These are phyloP conservation scores for Stachybotrys chartarum DNA, from an alignment of 2,329 filamentous ascomycete species.

Conservation along the genomic window DNA sequence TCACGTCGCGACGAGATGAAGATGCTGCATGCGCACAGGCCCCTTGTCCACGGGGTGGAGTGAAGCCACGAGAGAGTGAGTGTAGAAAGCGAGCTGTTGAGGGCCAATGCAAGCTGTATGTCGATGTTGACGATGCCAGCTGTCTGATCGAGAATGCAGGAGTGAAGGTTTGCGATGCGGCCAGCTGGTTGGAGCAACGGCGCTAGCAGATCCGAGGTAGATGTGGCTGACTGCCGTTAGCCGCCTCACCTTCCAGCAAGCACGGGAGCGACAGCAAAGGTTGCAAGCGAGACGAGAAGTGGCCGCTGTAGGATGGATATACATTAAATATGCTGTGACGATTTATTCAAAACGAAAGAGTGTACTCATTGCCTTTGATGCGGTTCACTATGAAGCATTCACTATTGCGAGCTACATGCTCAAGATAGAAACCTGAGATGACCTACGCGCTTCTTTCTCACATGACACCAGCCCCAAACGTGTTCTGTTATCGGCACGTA, in stretches of 20 bases:
- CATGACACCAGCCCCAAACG: background rate
- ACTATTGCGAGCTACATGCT: background rate
- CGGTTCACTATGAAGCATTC: background rate
- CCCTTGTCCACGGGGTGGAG: background rate
- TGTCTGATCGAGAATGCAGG: background rate
- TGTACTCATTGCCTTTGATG: background rate
- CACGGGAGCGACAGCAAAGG: background rate
- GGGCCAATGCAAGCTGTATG: background rate
- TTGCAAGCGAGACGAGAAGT: background rate
- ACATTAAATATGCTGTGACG: no score
- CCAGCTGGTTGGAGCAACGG: background rate
- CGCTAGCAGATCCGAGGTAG: constrained; percentile 10
- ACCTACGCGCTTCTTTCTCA: background rate
- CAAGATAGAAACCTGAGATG: background rate
- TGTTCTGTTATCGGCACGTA: background rate
- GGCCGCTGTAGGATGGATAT: no score
- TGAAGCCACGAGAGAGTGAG: background rate
- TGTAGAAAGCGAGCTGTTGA: background rate
- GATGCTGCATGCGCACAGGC: background rate
- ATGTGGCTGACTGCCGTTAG: constrained; percentile 13
- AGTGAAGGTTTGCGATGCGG: background rate
- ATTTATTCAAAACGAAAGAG: no score
- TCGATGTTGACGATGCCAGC: background rate
- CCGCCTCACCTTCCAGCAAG: constrained; percentile 3
- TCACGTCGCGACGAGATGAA: no score